A percentile compares a stretch with the other conserved stretches of the same genome.
These are phyloP conservation scores for Angomonas ambiguus DNA, from an alignment of 208 protist genomes.

Conservation along the genomic window DNA sequence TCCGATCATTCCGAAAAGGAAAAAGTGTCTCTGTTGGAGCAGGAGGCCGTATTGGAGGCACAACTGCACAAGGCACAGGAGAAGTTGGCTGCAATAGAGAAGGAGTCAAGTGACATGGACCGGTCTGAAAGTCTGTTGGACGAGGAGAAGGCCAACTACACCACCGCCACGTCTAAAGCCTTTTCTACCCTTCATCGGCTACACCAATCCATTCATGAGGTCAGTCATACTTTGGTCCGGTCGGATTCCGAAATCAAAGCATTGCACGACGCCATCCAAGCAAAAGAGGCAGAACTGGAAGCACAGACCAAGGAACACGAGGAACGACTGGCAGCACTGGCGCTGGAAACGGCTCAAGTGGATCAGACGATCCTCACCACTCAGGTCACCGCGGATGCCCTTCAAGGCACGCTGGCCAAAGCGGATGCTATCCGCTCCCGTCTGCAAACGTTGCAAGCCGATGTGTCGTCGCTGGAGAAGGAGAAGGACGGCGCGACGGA, in stretches of 20 bases:
- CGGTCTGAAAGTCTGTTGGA: neutral
- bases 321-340: neutral
- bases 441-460: neutral
- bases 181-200: conserved; percentile 10
- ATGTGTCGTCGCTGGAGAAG: neutral
- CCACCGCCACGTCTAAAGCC: conserved; percentile 16
- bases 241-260: neutral
- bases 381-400: neutral
- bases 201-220: neutral
- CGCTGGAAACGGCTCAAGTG: neutral
- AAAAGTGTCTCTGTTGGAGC: neutral
- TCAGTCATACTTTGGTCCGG: neutral
- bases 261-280: neutral
- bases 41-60: neutral
- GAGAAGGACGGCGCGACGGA: neutral
- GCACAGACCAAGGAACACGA: neutral
- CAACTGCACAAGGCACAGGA: neutral
- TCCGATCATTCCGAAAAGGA: neutral
- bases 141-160: conserved; percentile 19
- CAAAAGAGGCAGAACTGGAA: neutral
- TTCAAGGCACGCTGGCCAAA: neutral
- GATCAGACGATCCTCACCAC: too few relatives aligned
- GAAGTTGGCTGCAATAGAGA: neutral
- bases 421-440: neutral
- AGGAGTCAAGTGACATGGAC: neutral